Base-by-base conservation (phyloP, 345 rosid species). In the Salix arbutifolia region DNA sequence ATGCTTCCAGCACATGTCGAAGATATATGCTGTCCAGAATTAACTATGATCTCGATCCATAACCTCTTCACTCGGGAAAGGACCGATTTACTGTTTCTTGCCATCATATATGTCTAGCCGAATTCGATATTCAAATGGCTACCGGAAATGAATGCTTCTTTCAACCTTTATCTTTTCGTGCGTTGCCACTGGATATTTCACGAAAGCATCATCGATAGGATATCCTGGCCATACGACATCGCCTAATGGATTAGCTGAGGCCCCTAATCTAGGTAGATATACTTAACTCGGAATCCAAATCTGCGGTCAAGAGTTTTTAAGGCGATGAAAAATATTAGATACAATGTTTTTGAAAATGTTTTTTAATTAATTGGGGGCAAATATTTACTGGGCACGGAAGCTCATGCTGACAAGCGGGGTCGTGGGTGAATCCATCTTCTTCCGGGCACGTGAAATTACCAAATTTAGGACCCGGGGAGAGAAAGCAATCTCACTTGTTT, bases 21-120 rank as follows among this genome's bases (percentile, higher is more conserved):
- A 52, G 2, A 52, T 18, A 13, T 6, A 18, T 0, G 58, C 0
- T 18, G 58, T 18, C 58, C 18, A 6, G n/a, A 52, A 7, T 6
- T 52, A 52, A 50, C 6, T 0, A 18, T 50, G 58, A 50, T 50
- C 8, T 50, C 7, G n/a, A 40, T 9, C 44, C 44, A 12, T 8
- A 40, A 11, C 46, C 46, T 40, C 46, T 40, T 40, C 46, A 40
- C 44, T 10, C 0, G 44, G 44, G 44, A 40, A 10, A 40, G 44
- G 44, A 10, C 13, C 44, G 44, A 40, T 40, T 0, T 7, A 40
- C 14, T 9, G 13, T 40, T 40, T 40, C 46, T 37, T 40, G 46
- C 10, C 46, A 48, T 35, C 65, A 33, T 48, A 31, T 23, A 64
- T 77, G 75, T 28, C 71, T 70, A 17, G 25, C 80, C 71, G 33